Base-by-base conservation (phyloP, 345 rosid species). In the Arabis alpina region DNA sequence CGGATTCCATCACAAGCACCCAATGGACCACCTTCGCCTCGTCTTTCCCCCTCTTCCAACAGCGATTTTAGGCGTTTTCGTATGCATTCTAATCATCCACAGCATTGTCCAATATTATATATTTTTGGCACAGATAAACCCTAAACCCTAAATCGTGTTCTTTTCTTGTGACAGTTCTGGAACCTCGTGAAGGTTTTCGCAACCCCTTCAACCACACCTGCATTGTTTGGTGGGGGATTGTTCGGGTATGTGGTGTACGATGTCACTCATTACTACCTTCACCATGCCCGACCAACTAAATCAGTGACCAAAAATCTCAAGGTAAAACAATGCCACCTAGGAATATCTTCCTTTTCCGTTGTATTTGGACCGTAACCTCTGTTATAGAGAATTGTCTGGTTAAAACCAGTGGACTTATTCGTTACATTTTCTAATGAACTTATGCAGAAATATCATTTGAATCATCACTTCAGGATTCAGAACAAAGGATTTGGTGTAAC, bases 1-100 rank as follows among this genome's bases (percentile, higher is more conserved):
- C 61, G 98, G 98, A 53, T 90, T 93, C 80, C 98, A 93, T 77
- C 97, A 93, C 76, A 93, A 93, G 82, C 97, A 93, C 87, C 98
- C 98, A 13, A 90, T 88, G 97, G 97, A 92, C 82, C 83, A 83
- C 69, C 83, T 90, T 34, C 81, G 98, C 14, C 98, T 92, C 28
- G 97, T 92, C 72, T 90, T 93, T 57, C 97, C 98, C 56, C 98
- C 98, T 11, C 83, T 88, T 7, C 93, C 91, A 45, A 80, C 96
- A 23, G 92, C 96, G 34, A 73, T 93, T 47, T 76, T 93, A 9
- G 80, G 74, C 63, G 24, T 88, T 60, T 90, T 87, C 1, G 98
- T 91, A 83, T 63, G 89, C 73, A 47, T 28, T 59, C 40, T 82
- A 59, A 24, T 13, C 40, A 59, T 43, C 50, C 24, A 42, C 40